These are phyloP conservation scores for Beauveria brongniartii DNA, from an alignment of 2,329 filamentous ascomycete species.

Conservation along the genomic window DNA sequence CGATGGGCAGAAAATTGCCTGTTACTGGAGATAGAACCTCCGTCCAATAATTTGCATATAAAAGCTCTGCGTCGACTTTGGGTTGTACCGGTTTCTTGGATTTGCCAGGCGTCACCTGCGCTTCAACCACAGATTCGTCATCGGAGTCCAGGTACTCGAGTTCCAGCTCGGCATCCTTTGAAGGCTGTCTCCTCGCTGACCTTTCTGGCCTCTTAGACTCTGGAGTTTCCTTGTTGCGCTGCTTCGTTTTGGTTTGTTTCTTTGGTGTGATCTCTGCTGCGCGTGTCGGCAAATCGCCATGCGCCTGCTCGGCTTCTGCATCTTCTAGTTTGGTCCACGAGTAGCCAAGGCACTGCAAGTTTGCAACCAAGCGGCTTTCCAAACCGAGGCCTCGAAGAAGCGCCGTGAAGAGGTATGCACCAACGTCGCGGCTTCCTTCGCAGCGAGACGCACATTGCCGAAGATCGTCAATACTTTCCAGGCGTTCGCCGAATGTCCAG, in stretches of 20 bases:
- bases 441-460: conserved; percentile 59
- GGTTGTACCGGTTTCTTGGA: conserved; percentile 26
- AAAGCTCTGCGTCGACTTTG: conserved; percentile 66
- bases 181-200: conserved; percentile 16
- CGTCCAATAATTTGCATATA: conserved; percentile 87
- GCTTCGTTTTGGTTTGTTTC: conserved; percentile 13
- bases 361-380: conserved; percentile 76
- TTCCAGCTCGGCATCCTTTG: conserved; percentile 38
- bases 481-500: conserved; percentile 66
- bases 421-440: conserved; percentile 77
- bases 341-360: conserved; percentile 78
- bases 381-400: conserved; percentile 72
- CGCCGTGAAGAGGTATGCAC: conserved; percentile 83
- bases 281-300: conserved; percentile 15
- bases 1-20: conserved; percentile 70
- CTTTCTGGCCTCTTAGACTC: conserved; percentile 12
- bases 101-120: conserved; percentile 36
- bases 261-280: conserved; percentile 16
- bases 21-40: conserved; percentile 80
- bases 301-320: conserved; percentile 41
- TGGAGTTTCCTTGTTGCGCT: conserved; percentile 12
- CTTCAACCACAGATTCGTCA: conserved; percentile 51
- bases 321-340: conserved; percentile 86
- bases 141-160: conserved; percentile 40
- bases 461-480: conserved; percentile 60